Evolutionary conservation across 2,329 filamentous ascomycete genomes (phyloP), one percentile per base, ranked within the genome.

Genomic region (Beauveria rudraprayagi): DNA sequence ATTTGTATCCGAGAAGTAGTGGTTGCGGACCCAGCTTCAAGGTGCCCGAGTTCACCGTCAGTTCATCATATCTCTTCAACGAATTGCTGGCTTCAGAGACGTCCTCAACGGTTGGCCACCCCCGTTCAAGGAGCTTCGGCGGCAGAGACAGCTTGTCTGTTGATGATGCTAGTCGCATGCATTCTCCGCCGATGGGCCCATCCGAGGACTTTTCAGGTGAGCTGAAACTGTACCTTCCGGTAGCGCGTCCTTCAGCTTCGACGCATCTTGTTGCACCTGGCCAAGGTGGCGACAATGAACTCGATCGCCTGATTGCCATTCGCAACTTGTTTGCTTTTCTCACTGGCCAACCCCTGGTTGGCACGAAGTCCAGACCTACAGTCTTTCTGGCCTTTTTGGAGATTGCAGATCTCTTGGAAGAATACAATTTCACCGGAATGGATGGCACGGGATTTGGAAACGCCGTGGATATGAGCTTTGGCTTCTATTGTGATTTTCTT

Each of bases 401-500:
- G 30, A 77, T 88, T 17, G 76, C 83, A 0, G 69, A 69, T 5
- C 72, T 85, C 17, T 71, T 89, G 44, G 76, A 79, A 58, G 78
- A 84, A 62, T 86, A 83, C 64, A 79, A 81, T 41, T 87, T 85
- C 66, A 79, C 73, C 1, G 82, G 79, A 62, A 70, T 71, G n/a
- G 82, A 85, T 63, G 82, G 81, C 7, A 78, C 79, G 17, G 83
- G 80, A 0, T 87, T 82, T 70, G 86, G 86, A 46, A 80, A 83
- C 56, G 78, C 79, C 1, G 83, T 84, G 1, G 78, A 85, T 51
- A 77, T 84, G 17, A 88, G 86, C 70, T 91, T 92, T 66, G 80
- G 85, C 63, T 84, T 83, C 67, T 95, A 92, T 69, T 84, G 92
- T 63, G 87, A 92, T 52, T 88, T 94, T 71, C 78, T 92, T 63